phyloP scores from a whole-genome alignment of 345 rosid species.

The Angophora floribunda region DNA sequence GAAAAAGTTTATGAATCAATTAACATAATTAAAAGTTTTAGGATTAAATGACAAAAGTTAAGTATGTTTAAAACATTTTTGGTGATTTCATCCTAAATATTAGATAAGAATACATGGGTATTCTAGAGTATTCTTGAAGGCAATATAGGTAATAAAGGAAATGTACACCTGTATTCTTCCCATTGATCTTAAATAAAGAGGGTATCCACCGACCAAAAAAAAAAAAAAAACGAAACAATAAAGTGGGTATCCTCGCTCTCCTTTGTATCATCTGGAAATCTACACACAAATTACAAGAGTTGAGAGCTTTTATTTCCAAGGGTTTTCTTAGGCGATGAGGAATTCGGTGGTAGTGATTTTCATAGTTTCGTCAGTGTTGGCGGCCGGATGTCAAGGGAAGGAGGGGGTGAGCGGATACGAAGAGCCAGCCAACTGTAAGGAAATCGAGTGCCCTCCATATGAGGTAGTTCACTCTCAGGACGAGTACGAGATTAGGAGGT shows the following conservation, averaged over 20 bases:
- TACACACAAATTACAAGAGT: neutral
- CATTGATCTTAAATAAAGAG: neutral
- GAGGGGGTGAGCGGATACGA: neutral
- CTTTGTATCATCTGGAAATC: neutral
- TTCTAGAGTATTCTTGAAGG: neutral
- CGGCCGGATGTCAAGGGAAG: neutral
- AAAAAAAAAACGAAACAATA: no score
- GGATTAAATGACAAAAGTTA: accelerated
- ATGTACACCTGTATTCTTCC: neutral
- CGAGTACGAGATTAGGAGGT: neutral
- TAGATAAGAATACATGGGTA: neutral
- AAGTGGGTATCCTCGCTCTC: neutral
- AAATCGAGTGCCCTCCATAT: neutral
- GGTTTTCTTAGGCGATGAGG: neutral
- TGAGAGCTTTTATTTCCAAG: neutral
- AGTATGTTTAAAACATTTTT: no score
- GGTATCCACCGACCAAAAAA: neutral
- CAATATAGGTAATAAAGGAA: neutral
- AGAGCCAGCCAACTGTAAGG: neutral
- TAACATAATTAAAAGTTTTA: no score
- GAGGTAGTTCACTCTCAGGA: neutral
- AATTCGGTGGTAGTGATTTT: neutral
- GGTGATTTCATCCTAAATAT: neutral
- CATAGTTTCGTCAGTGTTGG: neutral
- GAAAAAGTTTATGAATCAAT: no score